phyloP scores from a whole-genome alignment of 208 protist genomes.

The Porcisia hertigi region DNA sequence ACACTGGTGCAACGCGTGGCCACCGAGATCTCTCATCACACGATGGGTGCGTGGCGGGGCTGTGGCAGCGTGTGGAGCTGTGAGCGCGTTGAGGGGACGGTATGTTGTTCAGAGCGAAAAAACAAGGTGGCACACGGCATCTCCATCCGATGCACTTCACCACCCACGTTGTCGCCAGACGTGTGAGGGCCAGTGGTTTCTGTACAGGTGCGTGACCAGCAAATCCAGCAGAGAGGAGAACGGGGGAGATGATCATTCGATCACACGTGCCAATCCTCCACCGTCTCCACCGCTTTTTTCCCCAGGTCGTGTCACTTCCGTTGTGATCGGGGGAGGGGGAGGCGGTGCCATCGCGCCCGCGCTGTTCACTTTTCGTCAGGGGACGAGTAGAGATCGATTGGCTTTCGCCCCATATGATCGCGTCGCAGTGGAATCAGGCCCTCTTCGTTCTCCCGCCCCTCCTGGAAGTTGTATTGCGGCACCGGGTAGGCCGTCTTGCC shows the following conservation, averaged over 20 bases:
- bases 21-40: no score
- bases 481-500: slow-evolving; percentile 63
- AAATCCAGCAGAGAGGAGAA: neutral
- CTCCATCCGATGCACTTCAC: neutral
- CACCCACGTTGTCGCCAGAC: neutral
- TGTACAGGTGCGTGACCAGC: neutral
- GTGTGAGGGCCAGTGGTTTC: neutral
- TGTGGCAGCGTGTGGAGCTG: no score
- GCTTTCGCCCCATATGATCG: slow-evolving; percentile 39
- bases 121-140: neutral
- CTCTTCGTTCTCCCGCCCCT: slow-evolving; percentile 68
- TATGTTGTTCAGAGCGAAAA: neutral
- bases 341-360: no score
- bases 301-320: no score
- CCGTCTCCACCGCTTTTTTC: neutral
- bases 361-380: slow-evolving; percentile 9
- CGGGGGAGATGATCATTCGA: neutral
- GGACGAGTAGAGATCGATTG: slow-evolving; percentile 32
- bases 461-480: slow-evolving; percentile 68
- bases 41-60: no score
- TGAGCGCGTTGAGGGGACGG: no score
- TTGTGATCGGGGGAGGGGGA: neutral
- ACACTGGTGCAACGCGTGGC: no score
- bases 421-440: slow-evolving; percentile 61
- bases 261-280: neutral